Percentiles rank a stretch among this genome's conserved stretches.
Conservation (phyloP, 192 early-diverging fungal genomes). For the Cetraspora pellucida region DNA sequence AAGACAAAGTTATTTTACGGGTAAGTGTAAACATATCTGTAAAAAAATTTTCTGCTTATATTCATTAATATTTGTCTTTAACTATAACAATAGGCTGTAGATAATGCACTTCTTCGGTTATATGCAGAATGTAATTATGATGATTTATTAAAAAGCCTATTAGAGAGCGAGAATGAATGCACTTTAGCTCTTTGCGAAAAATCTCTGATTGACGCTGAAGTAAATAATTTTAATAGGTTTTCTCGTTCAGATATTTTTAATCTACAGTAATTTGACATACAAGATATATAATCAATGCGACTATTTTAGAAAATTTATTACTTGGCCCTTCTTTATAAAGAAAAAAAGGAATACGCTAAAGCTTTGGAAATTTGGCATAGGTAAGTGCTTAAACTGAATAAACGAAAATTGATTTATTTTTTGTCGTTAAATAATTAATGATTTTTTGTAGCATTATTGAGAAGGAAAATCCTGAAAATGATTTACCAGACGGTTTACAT, state of each 20-base stretch:
- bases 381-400: conserved; percentile 41
- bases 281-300: not conserved
- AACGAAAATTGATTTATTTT: not conserved
- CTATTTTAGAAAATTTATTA: conserved; percentile 59
- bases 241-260: not conserved
- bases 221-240: conserved; percentile 22
- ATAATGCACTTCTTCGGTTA: conserved; percentile 44
- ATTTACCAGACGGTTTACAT: conserved; percentile 48
- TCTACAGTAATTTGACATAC: not conserved
- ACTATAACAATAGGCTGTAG: conserved; percentile 36
- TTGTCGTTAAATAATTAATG: not conserved
- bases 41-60: not conserved
- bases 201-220: conserved; percentile 51
- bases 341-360: conserved; percentile 45
- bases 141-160: conserved; percentile 30
- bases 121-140: conserved; percentile 36
- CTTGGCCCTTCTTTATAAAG: conserved; percentile 62
- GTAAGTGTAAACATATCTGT: not conserved
- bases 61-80: not conserved
- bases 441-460: conserved; percentile 48
- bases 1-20: conserved; percentile 23
- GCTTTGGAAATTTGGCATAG: conserved; percentile 66
- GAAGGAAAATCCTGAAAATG: conserved; percentile 54
- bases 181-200: conserved; percentile 47
- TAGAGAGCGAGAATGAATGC: conserved; percentile 54